Evolutionary conservation across 345 rosid species (phyloP).

Genomic region (Murraya paniculata): DNA sequence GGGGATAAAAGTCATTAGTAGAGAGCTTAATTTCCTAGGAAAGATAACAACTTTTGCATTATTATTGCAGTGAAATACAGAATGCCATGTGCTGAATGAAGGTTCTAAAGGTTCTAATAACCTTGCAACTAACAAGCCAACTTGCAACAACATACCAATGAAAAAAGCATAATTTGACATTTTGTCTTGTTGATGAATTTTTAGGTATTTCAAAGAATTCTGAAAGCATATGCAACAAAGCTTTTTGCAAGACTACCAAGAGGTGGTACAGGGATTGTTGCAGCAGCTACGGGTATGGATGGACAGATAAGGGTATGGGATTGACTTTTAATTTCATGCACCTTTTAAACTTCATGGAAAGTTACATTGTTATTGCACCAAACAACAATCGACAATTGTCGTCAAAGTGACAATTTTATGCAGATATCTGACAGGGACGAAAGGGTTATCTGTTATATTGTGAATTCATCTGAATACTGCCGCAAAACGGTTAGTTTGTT

Average conservation of each 20-base stretch:
- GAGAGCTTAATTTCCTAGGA: neutral
- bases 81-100: neutral
- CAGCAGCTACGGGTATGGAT: conserved; percentile 98
- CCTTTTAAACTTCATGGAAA: neutral
- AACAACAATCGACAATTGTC: conserved; percentile 14
- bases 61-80: neutral
- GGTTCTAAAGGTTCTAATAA: neutral
- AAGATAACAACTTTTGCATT: neutral
- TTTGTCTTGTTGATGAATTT: conserved; percentile 8
- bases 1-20: neutral
- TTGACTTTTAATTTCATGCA: neutral
- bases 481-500: conserved; percentile 80
- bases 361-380: neutral
- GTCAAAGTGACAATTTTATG: conserved; percentile 16
- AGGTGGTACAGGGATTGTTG: conserved; percentile 94
- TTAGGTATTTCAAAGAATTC: conserved; percentile 92
- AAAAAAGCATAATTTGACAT: neutral
- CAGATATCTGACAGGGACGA: conserved; percentile 97
- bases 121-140: conserved; percentile 5
- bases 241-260: conserved; percentile 85
- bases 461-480: conserved; percentile 96
- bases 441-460: conserved; percentile 87
- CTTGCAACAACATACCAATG: neutral
- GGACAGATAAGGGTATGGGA: conserved; percentile 82
- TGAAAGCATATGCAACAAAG: conserved; percentile 89